Base-by-base conservation (phyloP, 2,329 filamentous ascomycete genomes). In the Hymenoscyphus fraxineus region DNA sequence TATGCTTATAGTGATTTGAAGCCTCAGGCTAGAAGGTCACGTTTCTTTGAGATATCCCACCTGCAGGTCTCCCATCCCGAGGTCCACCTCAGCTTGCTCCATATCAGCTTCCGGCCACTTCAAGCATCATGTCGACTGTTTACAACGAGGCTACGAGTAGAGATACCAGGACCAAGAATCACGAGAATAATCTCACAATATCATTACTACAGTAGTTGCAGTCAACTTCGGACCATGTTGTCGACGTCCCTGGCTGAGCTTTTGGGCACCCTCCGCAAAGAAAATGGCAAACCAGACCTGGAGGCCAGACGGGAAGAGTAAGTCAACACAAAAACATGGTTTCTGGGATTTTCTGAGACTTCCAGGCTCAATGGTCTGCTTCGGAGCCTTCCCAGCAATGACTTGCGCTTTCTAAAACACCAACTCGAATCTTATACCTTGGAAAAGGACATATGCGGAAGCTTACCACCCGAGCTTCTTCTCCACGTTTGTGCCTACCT, bases 381-480 rank as follows among this genome's bases (percentile, higher is more conserved):
- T 32, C 60, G 41, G 16, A 38, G 57, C 35, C 61, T 72, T 39
- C 61, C 65, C 1, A 31, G 55, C 27, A 56, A 58, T 16, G 71
- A 73, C 56, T 65, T 67, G 22, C 66, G 63, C 47, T 60, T 65
- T 41, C 40, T 70, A 44, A 59, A 65, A 41, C 27, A 58, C 3
- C 65, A 63, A 16, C 67, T 73, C 55, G 59, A 65, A 22, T 61
- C 60, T 19, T 41, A 64, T 10, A 63, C 41, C 10, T 64, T 65
- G 9, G 27, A 66, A n/a, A 64, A 60, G 31, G 66, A 68, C 35
- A 67, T 70, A 16, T 64, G 60, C 35, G 58, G 38, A 16, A 57
- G 58, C 5, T 27, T 74, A 9, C 72, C 70, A 9, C 22, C 62
- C 3, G 73, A 74, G 22, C 32, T 74, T 41, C 41, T 71, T 22